Evolutionary conservation across 169 alveolate species (phyloP).

Genomic region (Ichthyophthirius multifiliis): DNA sequence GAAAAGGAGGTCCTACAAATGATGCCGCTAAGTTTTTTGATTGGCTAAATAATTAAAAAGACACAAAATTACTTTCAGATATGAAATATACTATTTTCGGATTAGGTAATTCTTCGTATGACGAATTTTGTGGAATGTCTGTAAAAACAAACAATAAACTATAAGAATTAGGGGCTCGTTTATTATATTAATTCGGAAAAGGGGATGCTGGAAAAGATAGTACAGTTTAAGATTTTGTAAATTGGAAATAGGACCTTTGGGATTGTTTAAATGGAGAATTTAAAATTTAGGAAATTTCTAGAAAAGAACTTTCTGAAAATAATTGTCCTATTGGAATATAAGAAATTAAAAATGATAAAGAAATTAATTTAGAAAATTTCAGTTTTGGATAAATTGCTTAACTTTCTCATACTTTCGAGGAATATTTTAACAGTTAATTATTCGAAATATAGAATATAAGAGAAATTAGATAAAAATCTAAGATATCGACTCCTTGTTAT

Average conservation of each 20-base stretch:
- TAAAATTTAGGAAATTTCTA: neutral
- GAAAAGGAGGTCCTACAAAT: slow-evolving; percentile 33
- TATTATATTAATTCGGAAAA: slow-evolving; percentile 19
- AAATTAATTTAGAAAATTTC: neutral
- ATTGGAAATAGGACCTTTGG: neutral
- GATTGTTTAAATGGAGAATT: neutral
- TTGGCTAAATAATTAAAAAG: slow-evolving; percentile 8
- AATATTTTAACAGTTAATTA: neutral
- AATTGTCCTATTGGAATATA: neutral
- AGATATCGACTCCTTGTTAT: neutral
- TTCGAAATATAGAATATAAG: neutral
- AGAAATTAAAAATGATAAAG: neutral
- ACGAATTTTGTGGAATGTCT: slow-evolving; percentile 35
- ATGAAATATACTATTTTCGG: slow-evolving; percentile 19
- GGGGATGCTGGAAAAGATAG: slow-evolving; percentile 8
- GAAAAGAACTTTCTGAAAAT: neutral
- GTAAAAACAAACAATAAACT: slow-evolving; percentile 16
- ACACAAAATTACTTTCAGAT: neutral
- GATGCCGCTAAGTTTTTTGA: slow-evolving; percentile 25
- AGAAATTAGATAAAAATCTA: neutral
- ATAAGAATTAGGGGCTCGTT: slow-evolving; percentile 21
- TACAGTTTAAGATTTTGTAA: neutral
- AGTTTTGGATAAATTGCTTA: neutral
- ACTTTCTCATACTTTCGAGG: neutral
- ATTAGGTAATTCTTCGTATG: slow-evolving; percentile 24